Base-by-base conservation (phyloP, 2,329 filamentous ascomycete genomes). In the Fusarium anguioides region DNA sequence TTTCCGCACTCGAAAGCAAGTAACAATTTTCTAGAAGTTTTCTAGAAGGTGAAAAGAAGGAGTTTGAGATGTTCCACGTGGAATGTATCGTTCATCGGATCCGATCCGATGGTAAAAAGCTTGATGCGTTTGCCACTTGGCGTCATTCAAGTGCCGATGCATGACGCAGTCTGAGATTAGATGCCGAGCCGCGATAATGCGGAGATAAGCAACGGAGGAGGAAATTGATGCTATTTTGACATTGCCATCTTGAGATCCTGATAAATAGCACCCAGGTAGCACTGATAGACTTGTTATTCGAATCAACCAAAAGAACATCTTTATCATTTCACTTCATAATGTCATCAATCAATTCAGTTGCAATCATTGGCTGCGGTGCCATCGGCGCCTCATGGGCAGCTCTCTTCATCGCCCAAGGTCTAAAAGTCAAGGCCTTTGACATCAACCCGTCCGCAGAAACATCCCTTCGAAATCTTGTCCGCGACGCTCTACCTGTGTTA, bases 331-430 rank as follows among this genome's bases (percentile, higher is more conserved):
- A 20, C 6, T 50, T 48, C 23, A 23, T 15, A 21, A 59, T 59
- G 48, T 35, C 48, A 31, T 42, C 60, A 44, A 64, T 60, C 14
- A 29, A 31, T 6, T 46, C 56, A 9, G 50, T 64, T n/a, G 39
- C 50, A 17, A 51, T 64, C 17, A 36, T 64, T 5, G 57, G 60
- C 9, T 64, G 60, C 21, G 60, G 45, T 15, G 53, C 47, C 21
- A 65, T 65, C 12, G 58, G 45, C 7, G 58, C 55, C 8, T 65
- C 61, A 12, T 64, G 60, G 60, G 35, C 53, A 8, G 60, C 60
- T 12, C 42, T 64, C 9, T 57, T 52, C 7, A 14, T 64, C 6
- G 60, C 60, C 2, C 60, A 64, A 44, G 60, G 60, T 2, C 40
- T 64, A 4, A 50, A 27, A 42, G 60, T 64, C 10, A 55, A 50